A percentile compares a stretch with the other conserved stretches of the same genome.
Conservation (phyloP, 164 flowering plant species). For the Nymphaea thermarum region DNA sequence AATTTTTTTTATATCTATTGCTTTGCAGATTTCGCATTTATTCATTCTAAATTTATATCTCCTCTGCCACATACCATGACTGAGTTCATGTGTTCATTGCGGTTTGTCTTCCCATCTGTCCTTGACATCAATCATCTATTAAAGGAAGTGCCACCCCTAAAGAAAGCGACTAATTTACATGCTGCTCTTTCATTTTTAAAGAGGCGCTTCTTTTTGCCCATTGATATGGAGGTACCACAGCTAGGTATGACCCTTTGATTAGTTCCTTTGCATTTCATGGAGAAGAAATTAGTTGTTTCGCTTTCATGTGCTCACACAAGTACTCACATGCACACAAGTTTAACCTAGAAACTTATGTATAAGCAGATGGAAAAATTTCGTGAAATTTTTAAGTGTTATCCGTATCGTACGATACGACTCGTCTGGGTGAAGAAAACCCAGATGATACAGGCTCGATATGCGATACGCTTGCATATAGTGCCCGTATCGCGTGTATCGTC, state of each 20-base stretch:
- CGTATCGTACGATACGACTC: too few relatives aligned
- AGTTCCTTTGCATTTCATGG: too few relatives aligned
- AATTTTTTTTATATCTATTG: background rate
- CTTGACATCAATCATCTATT: constrained; percentile 56
- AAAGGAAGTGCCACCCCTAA: constrained; percentile 42
- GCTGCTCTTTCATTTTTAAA: constrained; percentile 47
- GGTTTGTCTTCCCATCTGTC: constrained; percentile 38
- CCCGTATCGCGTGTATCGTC: too few relatives aligned
- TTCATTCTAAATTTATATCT: constrained; percentile 66
- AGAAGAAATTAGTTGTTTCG: background rate
- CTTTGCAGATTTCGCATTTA: constrained; percentile 64
- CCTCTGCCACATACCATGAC: constrained; percentile 53
- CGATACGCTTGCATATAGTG: too few relatives aligned
- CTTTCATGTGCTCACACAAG: background rate
- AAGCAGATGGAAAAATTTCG: background rate
- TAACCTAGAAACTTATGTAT: background rate
- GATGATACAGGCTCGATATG: too few relatives aligned
- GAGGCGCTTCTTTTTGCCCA: constrained; percentile 41
- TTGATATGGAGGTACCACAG: constrained; percentile 44
- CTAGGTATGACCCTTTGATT: constrained; percentile 20
- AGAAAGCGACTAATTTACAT: constrained; percentile 31
- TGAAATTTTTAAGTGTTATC: too few relatives aligned
- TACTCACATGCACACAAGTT: background rate
- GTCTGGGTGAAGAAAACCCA: too few relatives aligned
- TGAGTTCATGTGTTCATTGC: constrained; percentile 50